These are phyloP conservation scores for Fraxinus angustifolia DNA, from an alignment of 305 asterid species.

Conservation along the genomic window DNA sequence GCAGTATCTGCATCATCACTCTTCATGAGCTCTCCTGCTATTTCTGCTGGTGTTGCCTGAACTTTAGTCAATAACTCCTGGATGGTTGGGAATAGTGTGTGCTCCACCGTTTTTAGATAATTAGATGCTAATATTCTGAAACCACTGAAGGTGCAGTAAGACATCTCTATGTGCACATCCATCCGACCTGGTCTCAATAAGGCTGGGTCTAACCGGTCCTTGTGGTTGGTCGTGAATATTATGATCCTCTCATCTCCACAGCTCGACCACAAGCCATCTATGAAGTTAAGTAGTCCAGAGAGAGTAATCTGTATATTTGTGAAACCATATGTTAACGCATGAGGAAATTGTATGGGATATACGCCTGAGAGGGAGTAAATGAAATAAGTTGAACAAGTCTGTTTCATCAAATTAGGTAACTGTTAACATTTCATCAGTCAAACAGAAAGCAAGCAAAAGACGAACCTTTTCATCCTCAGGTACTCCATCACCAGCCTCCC, in stretches of 20 bases:
- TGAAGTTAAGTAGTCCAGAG: conserved; percentile 67
- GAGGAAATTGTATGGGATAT: background rate
- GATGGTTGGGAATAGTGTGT: conserved; percentile 34
- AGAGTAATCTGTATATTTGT: conserved; percentile 52
- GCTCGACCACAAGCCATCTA: conserved; percentile 87
- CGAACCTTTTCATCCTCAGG: conserved; percentile 63
- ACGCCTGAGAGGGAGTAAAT: background rate
- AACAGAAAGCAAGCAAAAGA: background rate
- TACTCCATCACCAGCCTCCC: conserved; percentile 35
- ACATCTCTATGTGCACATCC: conserved; percentile 76
- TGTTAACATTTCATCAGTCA: background rate
- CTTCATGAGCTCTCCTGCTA: conserved; percentile 84
- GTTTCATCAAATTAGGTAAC: background rate
- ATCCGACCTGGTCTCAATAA: conserved; percentile 73
- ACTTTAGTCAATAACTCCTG: conserved; percentile 41
- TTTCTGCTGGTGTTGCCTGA: conserved; percentile 74
- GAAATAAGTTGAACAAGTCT: background rate
- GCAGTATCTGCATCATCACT: conserved; percentile 46
- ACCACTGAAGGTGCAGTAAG: conserved; percentile 53
- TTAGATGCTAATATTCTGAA: conserved; percentile 61
- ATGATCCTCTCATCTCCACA: conserved; percentile 77
- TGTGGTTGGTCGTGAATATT: conserved; percentile 77
- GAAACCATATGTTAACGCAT: background rate
- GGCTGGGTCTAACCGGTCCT: conserved; percentile 63
- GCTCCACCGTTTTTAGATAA: conserved; percentile 52